A percentile compares a stretch with the other conserved stretches of the same genome.
Evolutionary conservation across 148 eudicot genomes (phyloP).

Genomic region (Silene latifolia): DNA sequence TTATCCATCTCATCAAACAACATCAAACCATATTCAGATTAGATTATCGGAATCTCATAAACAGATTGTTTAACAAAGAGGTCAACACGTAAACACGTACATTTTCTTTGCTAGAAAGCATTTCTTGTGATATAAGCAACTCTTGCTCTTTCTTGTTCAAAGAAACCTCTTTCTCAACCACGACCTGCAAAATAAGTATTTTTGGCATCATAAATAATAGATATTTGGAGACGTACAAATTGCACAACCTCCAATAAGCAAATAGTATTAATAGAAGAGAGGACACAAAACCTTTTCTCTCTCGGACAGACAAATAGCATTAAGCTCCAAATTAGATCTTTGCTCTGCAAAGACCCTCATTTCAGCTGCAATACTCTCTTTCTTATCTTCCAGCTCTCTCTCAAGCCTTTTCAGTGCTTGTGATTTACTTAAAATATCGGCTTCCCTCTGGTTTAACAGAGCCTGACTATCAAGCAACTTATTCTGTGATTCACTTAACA

Average conservation of each 20-base stretch:
- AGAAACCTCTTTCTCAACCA: constrained; percentile 51
- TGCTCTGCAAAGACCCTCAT: constrained; percentile 40
- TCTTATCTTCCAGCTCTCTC: constrained; percentile 61
- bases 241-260: neutral
- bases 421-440: constrained; percentile 49
- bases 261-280: neutral
- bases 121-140: constrained; percentile 52
- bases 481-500: constrained; percentile 58
- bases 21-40: neutral
- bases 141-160: constrained; percentile 69
- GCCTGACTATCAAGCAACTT: constrained; percentile 71
- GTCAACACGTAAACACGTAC: constrained; percentile 53
- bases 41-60: neutral
- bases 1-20: neutral
- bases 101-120: constrained; percentile 54
- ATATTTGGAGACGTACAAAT: neutral
- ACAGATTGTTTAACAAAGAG: constrained; percentile 4
- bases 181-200: constrained; percentile 42
- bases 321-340: constrained; percentile 41
- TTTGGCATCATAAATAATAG: neutral
- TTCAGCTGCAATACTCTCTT: constrained; percentile 52
- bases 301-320: constrained; percentile 49
- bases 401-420: constrained; percentile 56
- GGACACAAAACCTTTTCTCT: constrained; percentile 66
- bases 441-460: constrained; percentile 79